A percentile compares a stretch with the other conserved stretches of the same genome.
These are phyloP conservation scores for Populus nigra DNA, from an alignment of 345 rosid genomes.

Conservation along the genomic window DNA sequence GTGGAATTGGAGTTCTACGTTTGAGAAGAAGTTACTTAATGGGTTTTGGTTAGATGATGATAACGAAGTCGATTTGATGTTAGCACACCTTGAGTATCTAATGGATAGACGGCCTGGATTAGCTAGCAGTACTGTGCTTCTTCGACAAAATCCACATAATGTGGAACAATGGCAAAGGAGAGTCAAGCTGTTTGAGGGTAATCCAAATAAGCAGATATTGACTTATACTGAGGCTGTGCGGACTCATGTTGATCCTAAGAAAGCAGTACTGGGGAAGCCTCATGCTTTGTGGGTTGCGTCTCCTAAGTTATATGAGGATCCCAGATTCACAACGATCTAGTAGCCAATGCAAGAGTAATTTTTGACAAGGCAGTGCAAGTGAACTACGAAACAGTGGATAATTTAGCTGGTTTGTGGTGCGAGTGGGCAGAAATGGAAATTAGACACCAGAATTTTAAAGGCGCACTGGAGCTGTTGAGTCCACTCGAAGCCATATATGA, in stretches of 20 bases:
- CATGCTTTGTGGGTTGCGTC: conserved; percentile 93
- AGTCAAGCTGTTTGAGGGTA: conserved; percentile 84
- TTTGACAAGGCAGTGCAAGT: conserved; percentile 97
- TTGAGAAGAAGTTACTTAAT: conserved; percentile 72
- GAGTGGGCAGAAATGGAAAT: conserved; percentile 99
- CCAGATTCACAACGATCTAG: conserved; percentile 50
- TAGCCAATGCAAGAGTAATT: conserved; percentile 75
- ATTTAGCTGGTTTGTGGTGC: conserved; percentile 92
- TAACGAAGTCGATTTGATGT: conserved; percentile 76
- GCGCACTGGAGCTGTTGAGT: conserved; percentile 83
- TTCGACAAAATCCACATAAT: conserved; percentile 95
- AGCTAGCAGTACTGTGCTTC: conserved; percentile 77
- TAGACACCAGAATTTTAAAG: conserved; percentile 77
- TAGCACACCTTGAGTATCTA: conserved; percentile 75
- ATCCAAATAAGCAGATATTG: conserved; percentile 83
- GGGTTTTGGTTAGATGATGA: conserved; percentile 91
- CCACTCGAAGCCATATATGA: conserved; percentile 89
- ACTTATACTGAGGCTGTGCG: conserved; percentile 96
- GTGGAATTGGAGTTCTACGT: conserved; percentile 67
- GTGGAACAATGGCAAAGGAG: conserved; percentile 99
- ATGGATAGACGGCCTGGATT: conserved; percentile 86
- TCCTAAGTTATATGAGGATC: conserved; percentile 81
- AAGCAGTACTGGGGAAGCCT: conserved; percentile 89
- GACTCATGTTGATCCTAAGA: conserved; percentile 80
- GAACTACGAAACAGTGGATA: conserved; percentile 82